These are phyloP conservation scores for Skeletonema costatum DNA, from an alignment of 108 stramenopile genomes.

Conservation along the genomic window DNA sequence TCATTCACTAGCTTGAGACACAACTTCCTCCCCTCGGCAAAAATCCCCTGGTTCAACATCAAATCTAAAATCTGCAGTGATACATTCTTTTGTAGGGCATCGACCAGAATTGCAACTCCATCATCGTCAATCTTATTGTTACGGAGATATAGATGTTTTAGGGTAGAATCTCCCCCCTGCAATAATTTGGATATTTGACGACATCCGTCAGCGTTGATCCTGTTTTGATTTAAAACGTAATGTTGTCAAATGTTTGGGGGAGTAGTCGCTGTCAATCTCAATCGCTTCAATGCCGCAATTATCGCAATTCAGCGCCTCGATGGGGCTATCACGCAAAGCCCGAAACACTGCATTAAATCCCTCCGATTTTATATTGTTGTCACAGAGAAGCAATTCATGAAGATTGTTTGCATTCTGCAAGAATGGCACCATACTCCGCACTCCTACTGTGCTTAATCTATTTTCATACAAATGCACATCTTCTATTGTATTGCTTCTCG, in stretches of 20 bases:
- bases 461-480: no score
- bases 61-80: neutral
- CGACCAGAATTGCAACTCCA: neutral
- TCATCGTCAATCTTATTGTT: constrained; percentile 2
- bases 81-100: neutral
- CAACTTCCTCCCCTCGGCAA: neutral
- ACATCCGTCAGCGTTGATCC: neutral
- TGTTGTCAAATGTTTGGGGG: neutral
- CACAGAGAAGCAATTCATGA: neutral
- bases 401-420: neutral
- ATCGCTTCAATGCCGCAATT: neutral
- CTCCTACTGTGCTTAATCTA: no score
- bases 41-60: neutral
- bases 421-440: neutral
- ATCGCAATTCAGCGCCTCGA: neutral
- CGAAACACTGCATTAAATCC: neutral
- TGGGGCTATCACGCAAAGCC: neutral
- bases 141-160: neutral
- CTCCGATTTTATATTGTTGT: neutral
- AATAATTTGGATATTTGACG: neutral
- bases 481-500: no score
- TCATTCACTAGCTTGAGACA: neutral
- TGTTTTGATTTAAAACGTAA: neutral
- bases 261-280: neutral
- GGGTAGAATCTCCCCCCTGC: neutral